Evolutionary conservation across 225 moss, liverwort and hornwort genomes (phyloP), one percentile per base, ranked within the genome.

Genomic region (Physcomitrium patens): DNA sequence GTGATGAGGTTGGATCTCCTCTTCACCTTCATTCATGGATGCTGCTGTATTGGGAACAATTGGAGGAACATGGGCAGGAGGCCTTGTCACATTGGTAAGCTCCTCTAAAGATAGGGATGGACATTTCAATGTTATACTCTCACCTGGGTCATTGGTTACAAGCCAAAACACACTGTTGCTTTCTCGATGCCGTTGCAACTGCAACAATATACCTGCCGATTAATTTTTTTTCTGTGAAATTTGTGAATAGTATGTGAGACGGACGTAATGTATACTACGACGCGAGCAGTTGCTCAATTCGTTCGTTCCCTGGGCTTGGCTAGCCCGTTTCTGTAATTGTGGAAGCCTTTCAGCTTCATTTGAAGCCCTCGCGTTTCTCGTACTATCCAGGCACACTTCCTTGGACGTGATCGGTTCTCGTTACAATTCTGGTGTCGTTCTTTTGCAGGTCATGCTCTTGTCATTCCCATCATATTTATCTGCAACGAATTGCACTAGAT

Each of bases 61-160:
- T 73, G 63, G 45, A 83, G 68, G 71, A 83, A 75, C 68, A 71
- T 55, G 75, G 72, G 31, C 31, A 37, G 76, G 82, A 84, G 79
- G 77, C 70, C 79, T 81, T 82, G 77, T 77, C 79, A 69, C 79
- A 82, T 87, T 85, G 79, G 69, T 82, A 77, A 75, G 82, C 79
- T 84, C 82, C 84, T 82, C 79, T 79, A 79, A 59, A 63, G 46
- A 64, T 77, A 74, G 72, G 41, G 65, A 64, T 31, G 4, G 5
- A 37, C 47, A 24, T 37, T 4, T 37, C 54, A 23, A 54, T 50
- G 12, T 17, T 43, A 12, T 7, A 37, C 10, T 13, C 65, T 13
- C 65, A 10, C 61, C 60, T 50, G 15, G 18, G 48, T 19, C 61
- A 5, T 15, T 14, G 28, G 56, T 56, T 52, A 56, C 47, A 72